phyloP scores from a whole-genome alignment of 169 alveolate species.

The Babesia gibsoni region DNA sequence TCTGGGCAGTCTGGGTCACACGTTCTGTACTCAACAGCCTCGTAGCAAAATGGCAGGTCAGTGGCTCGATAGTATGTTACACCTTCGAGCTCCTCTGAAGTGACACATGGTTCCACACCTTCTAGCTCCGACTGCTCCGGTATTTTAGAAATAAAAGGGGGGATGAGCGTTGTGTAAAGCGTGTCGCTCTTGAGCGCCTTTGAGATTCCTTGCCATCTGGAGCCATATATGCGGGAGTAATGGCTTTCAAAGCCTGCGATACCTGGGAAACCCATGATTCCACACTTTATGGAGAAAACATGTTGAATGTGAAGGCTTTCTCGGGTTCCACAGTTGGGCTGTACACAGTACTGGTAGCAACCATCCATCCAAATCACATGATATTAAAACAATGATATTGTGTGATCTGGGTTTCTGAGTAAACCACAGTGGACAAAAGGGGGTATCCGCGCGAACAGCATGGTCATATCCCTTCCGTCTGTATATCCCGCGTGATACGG shows the following conservation, averaged over 20 bases:
- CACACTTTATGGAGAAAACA: too few species aligned
- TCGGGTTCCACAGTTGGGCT: too few species aligned
- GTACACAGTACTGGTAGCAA: too few species aligned
- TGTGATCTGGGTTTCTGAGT: too few species aligned
- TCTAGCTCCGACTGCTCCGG: slow-evolving; percentile 27
- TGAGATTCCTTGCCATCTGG: slow-evolving; percentile 43
- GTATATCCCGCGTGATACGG: too few species aligned
- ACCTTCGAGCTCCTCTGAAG: slow-evolving; percentile 4
- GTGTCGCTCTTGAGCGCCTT: slow-evolving; percentile 3
- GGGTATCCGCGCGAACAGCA: too few species aligned
- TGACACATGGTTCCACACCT: not conserved
- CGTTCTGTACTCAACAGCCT: not conserved
- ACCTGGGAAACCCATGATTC: not conserved
- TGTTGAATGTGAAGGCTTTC: too few species aligned
- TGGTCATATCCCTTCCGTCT: too few species aligned
- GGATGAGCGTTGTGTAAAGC: slow-evolving; percentile 22
- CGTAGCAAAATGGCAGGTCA: slow-evolving; percentile 13
- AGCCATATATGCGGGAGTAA: slow-evolving; percentile 31
- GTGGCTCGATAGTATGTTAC: slow-evolving; percentile 14
- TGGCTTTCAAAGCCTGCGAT: slow-evolving; percentile 21
- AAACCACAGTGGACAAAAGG: too few species aligned
- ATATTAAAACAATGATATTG: too few species aligned
- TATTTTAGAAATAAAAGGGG: slow-evolving; percentile 40
- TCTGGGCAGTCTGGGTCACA: not conserved
- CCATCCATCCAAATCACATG: too few species aligned